Evolutionary conservation across 768 basidiomycete species (phyloP), one percentile per base, ranked within the genome.

Genomic region (Leccinum arenicola): DNA sequence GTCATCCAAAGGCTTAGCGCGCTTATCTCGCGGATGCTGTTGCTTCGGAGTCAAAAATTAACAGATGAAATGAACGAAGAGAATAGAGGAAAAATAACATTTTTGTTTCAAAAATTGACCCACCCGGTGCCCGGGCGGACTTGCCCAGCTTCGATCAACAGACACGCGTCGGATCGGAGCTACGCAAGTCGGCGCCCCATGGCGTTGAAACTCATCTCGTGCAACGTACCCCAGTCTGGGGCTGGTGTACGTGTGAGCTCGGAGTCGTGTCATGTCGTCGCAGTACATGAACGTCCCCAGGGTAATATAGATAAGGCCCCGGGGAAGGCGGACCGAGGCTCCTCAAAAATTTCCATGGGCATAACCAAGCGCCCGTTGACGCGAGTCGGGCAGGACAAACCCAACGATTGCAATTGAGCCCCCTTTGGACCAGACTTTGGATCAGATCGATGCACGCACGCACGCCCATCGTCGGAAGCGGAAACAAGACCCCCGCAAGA

Each of bases 341-440:
- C 43, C 6, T 19, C 19, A 12, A 45, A 45, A 45, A 10, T 43
- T 11, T 21, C 43, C 33, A 19, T 23, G 21, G n/a, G 25, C n/a
- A 54, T 48, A 25, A 19, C 36, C 25, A 14, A 54, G 17, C 14
- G 3, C 19, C 25, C 58, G 50, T 43, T 43, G n/a, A 43, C 40
- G 38, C 8, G 38, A 45, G 58, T 35, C 17, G 29, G 8, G 2
- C 33, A 23, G 23, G 40, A n/a, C 25, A 51, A 55, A 55, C 27
- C n/a, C 50, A 45, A 47, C 23, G 11, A 58, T 58, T 56, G 57
- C 47, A 50, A 63, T 54, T 55, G 61, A 58, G 54, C 38, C 54
- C 61, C 36, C 21, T 21, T n/a, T 10, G 27, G 10, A 9, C 9
- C 29, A 27, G 29, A 50, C 35, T 19, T 6, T 10, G 25, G 21